Evolutionary conservation across 2,329 filamentous ascomycete genomes (phyloP).

Genomic region (Ophiostoma australiae): DNA sequence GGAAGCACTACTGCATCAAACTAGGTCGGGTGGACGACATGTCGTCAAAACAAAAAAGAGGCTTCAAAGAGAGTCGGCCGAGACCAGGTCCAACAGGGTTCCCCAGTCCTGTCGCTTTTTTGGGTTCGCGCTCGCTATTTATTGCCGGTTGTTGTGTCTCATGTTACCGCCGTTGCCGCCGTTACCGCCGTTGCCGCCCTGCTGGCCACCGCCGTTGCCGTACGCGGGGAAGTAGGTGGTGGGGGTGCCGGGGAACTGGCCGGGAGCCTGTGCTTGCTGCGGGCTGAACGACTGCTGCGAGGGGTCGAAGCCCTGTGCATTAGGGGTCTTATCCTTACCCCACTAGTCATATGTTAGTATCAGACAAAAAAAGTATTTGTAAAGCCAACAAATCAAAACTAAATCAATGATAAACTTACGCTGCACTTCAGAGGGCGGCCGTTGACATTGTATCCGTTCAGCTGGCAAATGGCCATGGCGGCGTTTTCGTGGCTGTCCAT

Average conservation of each 20-base stretch:
- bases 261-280: conserved; percentile 66
- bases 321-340: conserved; percentile 97
- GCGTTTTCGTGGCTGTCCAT: conserved; percentile 99
- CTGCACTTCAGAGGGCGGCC: conserved; percentile 96
- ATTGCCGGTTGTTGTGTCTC: conserved; percentile 50
- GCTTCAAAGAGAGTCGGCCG: not conserved
- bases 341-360: conserved; percentile 55
- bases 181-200: conserved; percentile 9
- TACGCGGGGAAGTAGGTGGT: conserved; percentile 91
- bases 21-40: not conserved
- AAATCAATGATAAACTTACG: conserved; percentile 55
- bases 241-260: conserved; percentile 67
- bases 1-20: not conserved
- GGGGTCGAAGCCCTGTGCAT: conserved; percentile 71
- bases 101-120: not conserved
- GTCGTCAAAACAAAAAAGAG: not conserved
- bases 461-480: conserved; percentile 95
- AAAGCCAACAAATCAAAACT: not conserved
- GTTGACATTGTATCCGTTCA: conserved; percentile 97
- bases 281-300: conserved; percentile 61
- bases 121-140: conserved; percentile 34
- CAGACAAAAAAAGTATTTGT: not conserved
- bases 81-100: not conserved
- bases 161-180: conserved; percentile 30
- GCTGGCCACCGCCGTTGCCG: conserved; percentile 59